Evolutionary conservation across 2,329 filamentous ascomycete species (phyloP).

Genomic region (Botryotinia narcissicola): DNA sequence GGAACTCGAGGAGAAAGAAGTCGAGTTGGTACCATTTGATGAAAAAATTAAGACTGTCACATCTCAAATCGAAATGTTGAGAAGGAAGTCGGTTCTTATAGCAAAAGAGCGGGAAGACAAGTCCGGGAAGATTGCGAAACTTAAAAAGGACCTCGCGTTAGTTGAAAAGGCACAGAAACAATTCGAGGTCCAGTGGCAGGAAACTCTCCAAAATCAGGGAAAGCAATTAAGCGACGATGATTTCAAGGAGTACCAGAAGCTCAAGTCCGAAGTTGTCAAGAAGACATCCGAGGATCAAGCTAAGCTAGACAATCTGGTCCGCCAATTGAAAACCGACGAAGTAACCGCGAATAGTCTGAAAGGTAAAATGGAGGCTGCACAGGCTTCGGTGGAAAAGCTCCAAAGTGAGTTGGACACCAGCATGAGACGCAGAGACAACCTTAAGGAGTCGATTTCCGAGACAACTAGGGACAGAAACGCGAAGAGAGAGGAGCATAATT

Average conservation of each 20-base stretch:
- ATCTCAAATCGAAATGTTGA: slow-evolving; percentile 66
- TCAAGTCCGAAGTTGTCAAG: slow-evolving; percentile 81
- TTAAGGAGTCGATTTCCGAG: slow-evolving; percentile 62
- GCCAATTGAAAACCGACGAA: slow-evolving; percentile 86
- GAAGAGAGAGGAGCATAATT: slow-evolving; percentile 90
- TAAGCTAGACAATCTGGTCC: slow-evolving; percentile 80
- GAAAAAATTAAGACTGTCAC: slow-evolving; percentile 84
- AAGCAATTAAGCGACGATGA: slow-evolving; percentile 82
- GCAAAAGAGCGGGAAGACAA: slow-evolving; percentile 75
- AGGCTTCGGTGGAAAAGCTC: slow-evolving; percentile 71
- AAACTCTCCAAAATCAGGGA: slow-evolving; percentile 81
- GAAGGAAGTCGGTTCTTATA: slow-evolving; percentile 67
- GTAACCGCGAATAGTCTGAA: slow-evolving; percentile 87
- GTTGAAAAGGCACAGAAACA: slow-evolving; percentile 88
- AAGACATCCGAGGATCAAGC: slow-evolving; percentile 77
- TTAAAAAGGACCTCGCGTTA: slow-evolving; percentile 74
- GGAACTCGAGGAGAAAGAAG: slow-evolving; percentile 81
- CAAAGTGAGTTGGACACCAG: slow-evolving; percentile 69
- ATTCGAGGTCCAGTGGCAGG: slow-evolving; percentile 85
- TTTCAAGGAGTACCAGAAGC: slow-evolving; percentile 81
- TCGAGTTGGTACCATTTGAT: slow-evolving; percentile 81
- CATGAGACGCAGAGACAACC: slow-evolving; percentile 63
- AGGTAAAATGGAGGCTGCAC: slow-evolving; percentile 77
- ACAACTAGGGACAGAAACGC: slow-evolving; percentile 73
- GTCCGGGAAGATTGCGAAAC: slow-evolving; percentile 63